Evolutionary conservation across 1,139 yeast species (phyloP).

Genomic region (Meyerozyma athensensis): DNA sequence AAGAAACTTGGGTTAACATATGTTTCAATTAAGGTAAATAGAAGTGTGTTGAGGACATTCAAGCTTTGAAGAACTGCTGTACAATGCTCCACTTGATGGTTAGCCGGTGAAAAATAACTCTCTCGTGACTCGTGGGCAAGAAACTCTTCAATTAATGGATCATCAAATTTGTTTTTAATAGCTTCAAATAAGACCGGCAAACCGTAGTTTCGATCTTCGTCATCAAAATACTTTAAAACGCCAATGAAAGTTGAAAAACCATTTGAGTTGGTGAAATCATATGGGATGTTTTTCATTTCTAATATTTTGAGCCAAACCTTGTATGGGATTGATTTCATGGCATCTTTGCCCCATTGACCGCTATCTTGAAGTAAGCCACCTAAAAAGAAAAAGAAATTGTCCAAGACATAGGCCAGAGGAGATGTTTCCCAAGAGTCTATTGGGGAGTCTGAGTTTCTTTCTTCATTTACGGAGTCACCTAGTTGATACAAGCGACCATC

Average conservation of each 20-base stretch:
- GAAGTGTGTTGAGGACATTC: slow-evolving; percentile 31
- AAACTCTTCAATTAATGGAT: slow-evolving; percentile 12
- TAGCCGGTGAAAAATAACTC: slow-evolving; percentile 27
- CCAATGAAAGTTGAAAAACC: slow-evolving; percentile 51
- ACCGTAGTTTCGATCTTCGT: slow-evolving; percentile 49
- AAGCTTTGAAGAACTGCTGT: slow-evolving; percentile 30
- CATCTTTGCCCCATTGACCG: slow-evolving; percentile 45
- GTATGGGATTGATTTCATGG: slow-evolving; percentile 37
- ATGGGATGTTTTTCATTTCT: slow-evolving; percentile 49
- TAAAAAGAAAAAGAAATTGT: slow-evolving; percentile 43
- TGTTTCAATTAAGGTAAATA: slow-evolving; percentile 47
- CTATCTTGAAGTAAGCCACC: slow-evolving; percentile 44
- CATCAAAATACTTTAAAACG: slow-evolving; percentile 52
- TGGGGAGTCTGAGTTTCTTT: slow-evolving; percentile 32
- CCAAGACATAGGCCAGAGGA: slow-evolving; percentile 40
- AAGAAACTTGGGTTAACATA: slow-evolving; percentile 49
- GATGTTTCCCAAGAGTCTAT: slow-evolving; percentile 52
- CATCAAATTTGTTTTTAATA: slow-evolving; percentile 9
- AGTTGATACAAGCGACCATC: slow-evolving; percentile 34
- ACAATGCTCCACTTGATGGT: slow-evolving; percentile 24
- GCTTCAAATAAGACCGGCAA: slow-evolving; percentile 23
- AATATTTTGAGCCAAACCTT: slow-evolving; percentile 42
- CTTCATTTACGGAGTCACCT: slow-evolving; percentile 33
- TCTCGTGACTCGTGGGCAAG: slow-evolving; percentile 8
- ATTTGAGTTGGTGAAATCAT: slow-evolving; percentile 54